Evolutionary conservation across 2,329 filamentous ascomycete genomes (phyloP).

Genomic region (Aspergillus sp.): DNA sequence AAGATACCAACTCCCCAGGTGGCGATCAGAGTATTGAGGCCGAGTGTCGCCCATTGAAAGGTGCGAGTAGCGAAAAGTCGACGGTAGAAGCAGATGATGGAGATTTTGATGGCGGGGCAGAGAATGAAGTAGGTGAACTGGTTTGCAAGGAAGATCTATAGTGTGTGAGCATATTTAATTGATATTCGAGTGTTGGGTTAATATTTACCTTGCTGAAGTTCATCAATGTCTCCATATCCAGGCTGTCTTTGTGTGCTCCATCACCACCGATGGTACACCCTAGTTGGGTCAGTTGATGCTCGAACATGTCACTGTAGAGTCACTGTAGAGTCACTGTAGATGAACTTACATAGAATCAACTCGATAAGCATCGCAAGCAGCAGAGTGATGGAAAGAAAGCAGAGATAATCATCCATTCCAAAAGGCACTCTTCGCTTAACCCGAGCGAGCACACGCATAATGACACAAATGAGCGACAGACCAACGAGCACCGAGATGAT

Average conservation of each 20-base stretch:
- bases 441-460: slow-evolving; percentile 22
- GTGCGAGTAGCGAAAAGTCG: slow-evolving; percentile 25
- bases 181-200: neutral
- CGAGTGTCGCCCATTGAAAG: slow-evolving; percentile 22
- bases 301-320: neutral
- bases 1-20: slow-evolving; percentile 26
- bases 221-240: slow-evolving; percentile 17
- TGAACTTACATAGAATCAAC: slow-evolving; percentile 22
- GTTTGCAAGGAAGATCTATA: slow-evolving; percentile 28
- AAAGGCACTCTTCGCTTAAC: slow-evolving; percentile 23
- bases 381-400: slow-evolving; percentile 18
- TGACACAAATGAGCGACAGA: slow-evolving; percentile 19
- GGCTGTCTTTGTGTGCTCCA: slow-evolving; percentile 16
- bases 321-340: neutral
- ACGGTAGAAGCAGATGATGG: slow-evolving; percentile 32
- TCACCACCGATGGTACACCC: slow-evolving; percentile 30
- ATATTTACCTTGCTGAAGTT: slow-evolving; percentile 26
- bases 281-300: slow-evolving; percentile 10
- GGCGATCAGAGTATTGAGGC: slow-evolving; percentile 23
- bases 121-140: slow-evolving; percentile 31
- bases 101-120: slow-evolving; percentile 28
- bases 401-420: slow-evolving; percentile 28
- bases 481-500: slow-evolving; percentile 26
- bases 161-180: neutral
- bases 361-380: slow-evolving; percentile 27